Conservation (phyloP, 257 asterid species). For the Paulownia fortunei region DNA sequence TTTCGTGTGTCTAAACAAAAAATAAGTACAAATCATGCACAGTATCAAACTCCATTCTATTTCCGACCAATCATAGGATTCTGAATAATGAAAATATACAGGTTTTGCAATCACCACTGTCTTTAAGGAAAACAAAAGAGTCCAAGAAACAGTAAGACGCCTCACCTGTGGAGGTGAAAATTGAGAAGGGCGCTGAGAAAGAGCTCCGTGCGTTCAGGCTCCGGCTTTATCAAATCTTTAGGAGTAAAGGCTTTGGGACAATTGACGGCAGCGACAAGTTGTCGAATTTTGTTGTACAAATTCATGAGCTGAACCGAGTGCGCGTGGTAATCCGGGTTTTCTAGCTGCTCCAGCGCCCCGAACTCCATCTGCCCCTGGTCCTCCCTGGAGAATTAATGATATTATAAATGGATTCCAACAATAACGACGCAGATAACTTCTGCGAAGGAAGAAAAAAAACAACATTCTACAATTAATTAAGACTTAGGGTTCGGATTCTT, state of each 20-base stretch:
- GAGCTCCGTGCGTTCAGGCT: slow-evolving; percentile 66
- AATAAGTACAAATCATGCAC: not conserved
- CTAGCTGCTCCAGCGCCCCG: slow-evolving; percentile 75
- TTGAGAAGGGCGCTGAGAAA: slow-evolving; percentile 84
- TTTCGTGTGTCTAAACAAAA: slow-evolving; percentile 53
- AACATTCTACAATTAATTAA: not conserved
- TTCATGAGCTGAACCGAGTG: slow-evolving; percentile 61
- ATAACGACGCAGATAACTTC: not conserved
- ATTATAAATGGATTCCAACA: not conserved
- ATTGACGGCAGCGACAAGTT: slow-evolving; percentile 46
- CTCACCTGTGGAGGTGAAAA: slow-evolving; percentile 72
- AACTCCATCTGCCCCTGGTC: slow-evolving; percentile 81
- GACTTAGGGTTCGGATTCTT: slow-evolving; percentile 26
- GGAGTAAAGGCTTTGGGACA: slow-evolving; percentile 71
- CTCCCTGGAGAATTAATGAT: slow-evolving; percentile 50
- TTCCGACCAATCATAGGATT: not conserved
- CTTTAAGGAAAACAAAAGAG: not conserved
- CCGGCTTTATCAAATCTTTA: slow-evolving; percentile 81
- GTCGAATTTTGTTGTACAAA: slow-evolving; percentile 56
- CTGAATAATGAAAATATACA: not conserved
- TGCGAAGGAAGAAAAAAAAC: not conserved
- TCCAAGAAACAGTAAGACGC: not conserved
- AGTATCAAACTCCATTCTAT: not conserved
- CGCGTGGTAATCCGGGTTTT: slow-evolving; percentile 78
- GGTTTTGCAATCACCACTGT: not conserved